Evolutionary conservation across 768 basidiomycete genomes (phyloP).

Genomic region (Rhodotorula paludigena): DNA sequence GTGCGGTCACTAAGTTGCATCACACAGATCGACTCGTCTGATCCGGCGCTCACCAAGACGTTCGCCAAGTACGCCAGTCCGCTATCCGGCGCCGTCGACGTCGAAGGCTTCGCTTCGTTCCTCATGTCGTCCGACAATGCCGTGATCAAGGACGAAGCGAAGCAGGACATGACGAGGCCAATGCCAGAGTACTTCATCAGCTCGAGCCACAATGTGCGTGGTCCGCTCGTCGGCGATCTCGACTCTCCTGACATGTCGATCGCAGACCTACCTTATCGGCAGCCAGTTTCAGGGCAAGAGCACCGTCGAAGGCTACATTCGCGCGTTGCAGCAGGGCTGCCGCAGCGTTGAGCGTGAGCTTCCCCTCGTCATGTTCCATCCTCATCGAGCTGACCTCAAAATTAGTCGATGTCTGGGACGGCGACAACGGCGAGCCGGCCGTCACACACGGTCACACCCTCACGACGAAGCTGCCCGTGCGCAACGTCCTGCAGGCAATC

Average conservation of each 20-base stretch:
- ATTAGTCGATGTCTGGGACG: conserved; percentile 87
- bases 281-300: conserved; percentile 71
- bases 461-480: conserved; percentile 72
- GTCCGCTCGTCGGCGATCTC: too few species aligned
- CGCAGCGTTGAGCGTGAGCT: conserved; percentile 85
- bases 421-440: conserved; percentile 61
- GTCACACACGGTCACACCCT: conserved; percentile 86
- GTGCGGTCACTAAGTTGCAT: not conserved
- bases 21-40: conserved; percentile 44
- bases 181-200: conserved; percentile 83
- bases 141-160: conserved; percentile 55
- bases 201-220: conserved; percentile 68
- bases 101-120: conserved; percentile 70
- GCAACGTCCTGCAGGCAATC: conserved; percentile 77
- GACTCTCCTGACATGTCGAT: too few species aligned
- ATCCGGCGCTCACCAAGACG: conserved; percentile 11
- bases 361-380: not conserved
- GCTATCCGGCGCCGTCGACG: conserved; percentile 49
- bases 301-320: conserved; percentile 86
- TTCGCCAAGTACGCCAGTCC: conserved; percentile 39
- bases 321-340: conserved; percentile 80
- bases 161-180: conserved; percentile 84
- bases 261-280: conserved; percentile 71
- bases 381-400: not conserved
- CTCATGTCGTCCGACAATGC: conserved; percentile 74